Percentiles rank a stretch among this genome's conserved stretches.
These are phyloP conservation scores for Candida sojae DNA, from an alignment of 1,139 yeast genomes.

Conservation along the genomic window DNA sequence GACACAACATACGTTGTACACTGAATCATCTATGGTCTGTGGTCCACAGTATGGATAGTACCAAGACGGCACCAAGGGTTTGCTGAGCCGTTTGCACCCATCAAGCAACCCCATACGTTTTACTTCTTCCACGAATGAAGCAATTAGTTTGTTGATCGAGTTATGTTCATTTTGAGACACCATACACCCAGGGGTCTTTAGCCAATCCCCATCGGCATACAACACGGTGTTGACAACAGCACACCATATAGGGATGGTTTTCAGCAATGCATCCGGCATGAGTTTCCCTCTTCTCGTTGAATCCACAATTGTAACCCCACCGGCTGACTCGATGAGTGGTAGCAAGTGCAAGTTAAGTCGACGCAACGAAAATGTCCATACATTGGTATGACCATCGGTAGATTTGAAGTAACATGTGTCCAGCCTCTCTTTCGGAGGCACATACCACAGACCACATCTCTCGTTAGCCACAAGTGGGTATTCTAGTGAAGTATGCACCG, in stretches of 20 bases:
- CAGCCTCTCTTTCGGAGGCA: constrained; percentile 24
- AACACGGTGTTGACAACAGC: constrained; percentile 66
- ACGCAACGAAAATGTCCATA: constrained; percentile 77
- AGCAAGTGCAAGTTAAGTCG: constrained; percentile 74
- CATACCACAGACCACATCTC: constrained; percentile 89
- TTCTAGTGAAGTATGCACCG: constrained; percentile 14
- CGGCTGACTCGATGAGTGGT: constrained; percentile 37
- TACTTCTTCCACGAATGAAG: constrained; percentile 50
- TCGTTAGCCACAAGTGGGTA: constrained; percentile 69
- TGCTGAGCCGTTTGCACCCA: constrained; percentile 27
- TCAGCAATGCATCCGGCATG: constrained; percentile 84
- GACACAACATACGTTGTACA: constrained; percentile 43
- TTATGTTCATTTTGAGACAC: constrained; percentile 62
- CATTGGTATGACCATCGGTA: constrained; percentile 83
- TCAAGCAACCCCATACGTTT: constrained; percentile 36
- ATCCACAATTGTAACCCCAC: constrained; percentile 69
- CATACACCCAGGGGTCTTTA: constrained; percentile 49
- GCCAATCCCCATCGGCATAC: constrained; percentile 32
- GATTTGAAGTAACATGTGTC: constrained; percentile 75
- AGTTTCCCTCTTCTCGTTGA: constrained; percentile 83
- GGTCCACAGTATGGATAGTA: constrained; percentile 47
- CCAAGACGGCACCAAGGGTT: constrained; percentile 72
- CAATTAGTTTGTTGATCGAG: constrained; percentile 52
- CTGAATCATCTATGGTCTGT: neutral
- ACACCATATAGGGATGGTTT: constrained; percentile 91